Conservation (phyloP, 345 rosid genomes). For the Arabidopsis arenosa region DNA sequence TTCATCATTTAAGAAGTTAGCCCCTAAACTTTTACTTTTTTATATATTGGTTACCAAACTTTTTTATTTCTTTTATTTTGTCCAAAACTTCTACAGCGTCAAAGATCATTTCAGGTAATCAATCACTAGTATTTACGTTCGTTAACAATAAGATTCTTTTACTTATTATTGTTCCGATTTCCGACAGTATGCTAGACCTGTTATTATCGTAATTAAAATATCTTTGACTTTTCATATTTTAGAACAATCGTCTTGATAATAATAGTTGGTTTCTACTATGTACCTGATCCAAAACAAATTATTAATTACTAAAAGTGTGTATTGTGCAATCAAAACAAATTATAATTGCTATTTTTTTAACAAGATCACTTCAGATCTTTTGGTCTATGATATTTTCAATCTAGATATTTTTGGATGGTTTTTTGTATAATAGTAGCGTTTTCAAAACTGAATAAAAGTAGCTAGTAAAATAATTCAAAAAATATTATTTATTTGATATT, state of each 20-base stretch:
- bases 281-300: not conserved
- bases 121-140: too few relatives aligned
- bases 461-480: too few relatives aligned
- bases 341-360: too few relatives aligned
- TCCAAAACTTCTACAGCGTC: not conserved
- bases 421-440: not conserved
- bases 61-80: not conserved
- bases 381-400: not conserved
- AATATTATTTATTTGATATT: too few relatives aligned
- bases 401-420: too few relatives aligned
- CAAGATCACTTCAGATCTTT: too few relatives aligned
- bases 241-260: not conserved
- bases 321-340: too few relatives aligned
- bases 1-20: conserved; percentile 13
- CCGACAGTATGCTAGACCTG: not conserved
- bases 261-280: too few relatives aligned
- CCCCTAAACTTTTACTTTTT: conserved; percentile 4
- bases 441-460: too few relatives aligned
- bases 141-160: too few relatives aligned
- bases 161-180: too few relatives aligned
- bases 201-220: not conserved
- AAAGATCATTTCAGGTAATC: too few relatives aligned
- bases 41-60: not conserved
- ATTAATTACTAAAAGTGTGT: not conserved
- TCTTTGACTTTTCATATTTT: not conserved